phyloP scores from a whole-genome alignment of 768 basidiomycete species.

The Gautieria morchelliformis region DNA sequence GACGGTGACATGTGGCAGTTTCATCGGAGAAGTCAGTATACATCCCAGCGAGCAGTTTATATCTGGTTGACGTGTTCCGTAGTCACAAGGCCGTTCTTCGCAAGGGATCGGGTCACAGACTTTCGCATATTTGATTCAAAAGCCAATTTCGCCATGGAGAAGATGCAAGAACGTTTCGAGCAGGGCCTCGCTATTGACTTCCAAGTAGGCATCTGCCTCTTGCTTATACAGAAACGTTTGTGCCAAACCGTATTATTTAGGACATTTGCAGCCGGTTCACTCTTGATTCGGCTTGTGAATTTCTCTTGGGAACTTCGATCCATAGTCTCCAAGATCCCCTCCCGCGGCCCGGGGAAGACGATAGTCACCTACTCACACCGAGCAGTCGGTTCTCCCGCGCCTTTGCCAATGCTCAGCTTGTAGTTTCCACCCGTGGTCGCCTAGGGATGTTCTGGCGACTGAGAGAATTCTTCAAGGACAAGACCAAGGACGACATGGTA shows the following conservation, averaged over 20 bases:
- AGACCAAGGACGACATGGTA: conserved; percentile 33
- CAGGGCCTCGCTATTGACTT: conserved; percentile 42
- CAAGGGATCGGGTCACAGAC: conserved; percentile 4
- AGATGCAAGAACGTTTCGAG: conserved; percentile 31
- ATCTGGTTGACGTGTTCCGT: not conserved
- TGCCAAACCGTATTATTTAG: not conserved
- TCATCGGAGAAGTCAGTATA: not conserved
- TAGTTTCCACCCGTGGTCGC: conserved; percentile 29
- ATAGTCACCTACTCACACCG: conserved; percentile 27
- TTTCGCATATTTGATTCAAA: conserved; percentile 1
- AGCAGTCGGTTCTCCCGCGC: conserved; percentile 33
- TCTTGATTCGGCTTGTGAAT: conserved; percentile 48
- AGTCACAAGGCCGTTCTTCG: conserved; percentile 7
- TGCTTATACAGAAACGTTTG: too few species aligned
- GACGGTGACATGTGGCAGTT: conserved; percentile 50
- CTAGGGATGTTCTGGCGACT: conserved; percentile 42
- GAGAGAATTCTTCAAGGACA: conserved; percentile 42
- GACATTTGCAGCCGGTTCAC: conserved; percentile 42
- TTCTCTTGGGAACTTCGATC: conserved; percentile 43
- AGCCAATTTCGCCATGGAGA: conserved; percentile 24
- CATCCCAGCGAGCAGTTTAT: not conserved
- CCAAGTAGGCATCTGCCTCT: conserved; percentile 25
- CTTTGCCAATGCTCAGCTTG: conserved; percentile 39
- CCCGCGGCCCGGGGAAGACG: conserved; percentile 42
- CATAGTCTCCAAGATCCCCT: conserved; percentile 37